These are phyloP conservation scores for Cudoniella acicularis DNA, from an alignment of 495 filamentous ascomycete genomes.

Conservation along the genomic window DNA sequence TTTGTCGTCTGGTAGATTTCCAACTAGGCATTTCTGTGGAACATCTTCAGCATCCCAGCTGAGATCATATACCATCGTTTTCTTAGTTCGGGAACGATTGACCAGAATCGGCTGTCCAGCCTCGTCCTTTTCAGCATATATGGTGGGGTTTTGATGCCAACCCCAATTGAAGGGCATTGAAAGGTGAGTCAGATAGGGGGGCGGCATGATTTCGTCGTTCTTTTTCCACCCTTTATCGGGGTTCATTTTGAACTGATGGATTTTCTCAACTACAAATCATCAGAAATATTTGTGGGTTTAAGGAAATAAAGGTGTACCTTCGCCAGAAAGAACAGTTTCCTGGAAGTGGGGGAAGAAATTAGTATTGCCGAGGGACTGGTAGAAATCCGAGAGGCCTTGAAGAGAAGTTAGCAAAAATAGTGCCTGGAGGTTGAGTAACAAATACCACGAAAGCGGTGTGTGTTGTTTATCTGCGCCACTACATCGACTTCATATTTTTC, in stretches of 20 bases:
- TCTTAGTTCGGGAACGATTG: slow-evolving; percentile 37
- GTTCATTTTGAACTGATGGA: slow-evolving; percentile 72
- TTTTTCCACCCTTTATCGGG: slow-evolving; percentile 54
- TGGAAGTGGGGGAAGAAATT: slow-evolving; percentile 63
- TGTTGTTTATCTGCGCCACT: slow-evolving; percentile 68
- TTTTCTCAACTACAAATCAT: slow-evolving; percentile 33
- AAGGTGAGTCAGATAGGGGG: slow-evolving; percentile 67
- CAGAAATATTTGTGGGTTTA: slow-evolving; percentile 1
- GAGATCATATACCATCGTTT: slow-evolving; percentile 56
- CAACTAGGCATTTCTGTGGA: slow-evolving; percentile 35
- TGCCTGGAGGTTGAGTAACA: neutral
- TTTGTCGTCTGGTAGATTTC: slow-evolving; percentile 41
- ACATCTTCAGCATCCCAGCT: slow-evolving; percentile 55
- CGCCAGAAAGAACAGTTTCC: slow-evolving; percentile 58
- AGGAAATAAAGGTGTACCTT: slow-evolving; percentile 42
- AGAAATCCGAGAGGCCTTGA: slow-evolving; percentile 62
- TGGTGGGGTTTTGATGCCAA: slow-evolving; percentile 50
- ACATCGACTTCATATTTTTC: slow-evolving; percentile 65
- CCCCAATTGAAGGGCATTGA: slow-evolving; percentile 66
- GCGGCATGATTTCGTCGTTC: slow-evolving; percentile 71
- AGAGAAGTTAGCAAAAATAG: neutral
- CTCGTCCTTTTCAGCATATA: slow-evolving; percentile 30
- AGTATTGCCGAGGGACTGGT: slow-evolving; percentile 59
- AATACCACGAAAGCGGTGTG: slow-evolving; percentile 81
- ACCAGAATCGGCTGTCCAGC: slow-evolving; percentile 29